Evolutionary conservation across 768 basidiomycete genomes (phyloP), one percentile per base, ranked within the genome.

Genomic region (Krasilnikovozyma curviuscula): DNA sequence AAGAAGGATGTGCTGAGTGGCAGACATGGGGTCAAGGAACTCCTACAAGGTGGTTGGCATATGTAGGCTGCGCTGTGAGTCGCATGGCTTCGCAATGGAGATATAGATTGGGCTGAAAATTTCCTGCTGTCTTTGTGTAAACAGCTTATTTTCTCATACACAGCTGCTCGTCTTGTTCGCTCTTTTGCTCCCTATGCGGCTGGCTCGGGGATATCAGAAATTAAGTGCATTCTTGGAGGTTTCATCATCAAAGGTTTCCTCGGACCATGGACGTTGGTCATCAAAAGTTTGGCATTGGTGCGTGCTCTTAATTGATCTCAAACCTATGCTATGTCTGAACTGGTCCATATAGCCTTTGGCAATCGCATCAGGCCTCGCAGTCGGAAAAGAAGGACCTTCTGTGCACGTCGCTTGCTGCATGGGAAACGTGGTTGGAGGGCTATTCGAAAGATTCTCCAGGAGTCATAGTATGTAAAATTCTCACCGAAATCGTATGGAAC

Each of bases 331-430:
- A 18, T 2, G 35, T 18, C 7, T 24, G 14, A 16, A 1, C 35
- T 16, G 12, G 25, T 19, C 7, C 7, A 2, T 13, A 19, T 55
- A 98, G 91, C 93, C 93, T 24, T 69, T 98, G 28, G 83, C 91
- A 32, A 97, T 98, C 56, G 91, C 88, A 6, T 97, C 91, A 23
- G 93, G 93, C 1, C 67, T 97, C 42, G 89, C 88, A 5, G 86
- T 97, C 19, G 93, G 93, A 6, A 98, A 97, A 65, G 93, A 98
- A 66, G 93, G 93, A 0, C 93, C 93, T 0, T 91, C 86, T 2
- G 93, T 98, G 1, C 93, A 98, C 61, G 82, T 95, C 39, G 93
- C 93, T 3, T 91, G 85, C 59, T 83, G 86, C 59, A 77, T 93
- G 52, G 93, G 93, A 1, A 79, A 75, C 52, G 71, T 91, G 30